Conservation (phyloP, 2,329 filamentous ascomycete genomes). For the Microdochium trichocladiopsis region DNA sequence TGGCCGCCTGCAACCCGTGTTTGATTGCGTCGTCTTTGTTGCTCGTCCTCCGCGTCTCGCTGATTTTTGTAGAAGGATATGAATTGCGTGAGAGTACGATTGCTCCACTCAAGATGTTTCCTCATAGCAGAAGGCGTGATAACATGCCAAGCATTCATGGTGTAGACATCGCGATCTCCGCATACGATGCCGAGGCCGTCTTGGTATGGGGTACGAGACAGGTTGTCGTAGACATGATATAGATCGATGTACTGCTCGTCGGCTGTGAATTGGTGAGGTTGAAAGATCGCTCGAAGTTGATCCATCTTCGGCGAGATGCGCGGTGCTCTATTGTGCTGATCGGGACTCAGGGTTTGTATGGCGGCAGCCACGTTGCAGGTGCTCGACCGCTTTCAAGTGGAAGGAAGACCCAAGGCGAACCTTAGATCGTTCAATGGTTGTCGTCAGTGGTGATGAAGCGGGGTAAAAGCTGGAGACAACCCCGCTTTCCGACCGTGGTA, state of each 20-base stretch:
- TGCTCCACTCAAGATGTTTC: neutral
- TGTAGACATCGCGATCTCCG: neutral
- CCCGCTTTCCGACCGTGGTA: too few species aligned
- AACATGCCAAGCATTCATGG: neutral
- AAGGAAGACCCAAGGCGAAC: too few species aligned
- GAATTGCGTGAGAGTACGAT: neutral
- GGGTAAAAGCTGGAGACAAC: too few species aligned
- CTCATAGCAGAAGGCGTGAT: neutral
- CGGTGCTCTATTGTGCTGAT: neutral
- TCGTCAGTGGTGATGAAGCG: too few species aligned
- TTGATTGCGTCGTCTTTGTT: neutral
- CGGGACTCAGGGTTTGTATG: too few species aligned
- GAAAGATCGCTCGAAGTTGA: neutral
- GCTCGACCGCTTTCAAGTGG: too few species aligned
- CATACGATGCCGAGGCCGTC: neutral
- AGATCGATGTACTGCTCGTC: neutral
- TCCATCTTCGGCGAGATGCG: neutral
- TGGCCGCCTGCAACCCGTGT: neutral
- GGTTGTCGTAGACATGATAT: conserved; percentile 1
- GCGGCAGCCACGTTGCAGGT: too few species aligned
- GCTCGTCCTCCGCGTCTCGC: neutral
- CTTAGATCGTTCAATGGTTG: too few species aligned
- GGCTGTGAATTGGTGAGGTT: neutral
- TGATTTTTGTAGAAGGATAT: neutral
- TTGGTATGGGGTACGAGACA: neutral